phyloP scores from a whole-genome alignment of 1,139 yeast species.

The Geotrichum aggregatum region DNA sequence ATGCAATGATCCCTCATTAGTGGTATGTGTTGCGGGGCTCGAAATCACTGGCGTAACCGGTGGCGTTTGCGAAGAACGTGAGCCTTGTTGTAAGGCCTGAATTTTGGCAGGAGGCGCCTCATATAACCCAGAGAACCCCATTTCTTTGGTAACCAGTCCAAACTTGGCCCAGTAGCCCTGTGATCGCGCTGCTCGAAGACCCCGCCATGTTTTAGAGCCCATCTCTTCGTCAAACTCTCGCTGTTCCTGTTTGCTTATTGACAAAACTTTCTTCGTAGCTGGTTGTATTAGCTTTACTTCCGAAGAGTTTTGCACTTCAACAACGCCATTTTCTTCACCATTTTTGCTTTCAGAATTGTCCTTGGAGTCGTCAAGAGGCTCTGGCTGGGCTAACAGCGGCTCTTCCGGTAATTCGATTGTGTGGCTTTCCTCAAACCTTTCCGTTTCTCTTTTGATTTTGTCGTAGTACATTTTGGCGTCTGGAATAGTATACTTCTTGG shows the following conservation, averaged over 20 bases:
- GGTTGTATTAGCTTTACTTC: neutral
- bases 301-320: neutral
- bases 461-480: slow-evolving; percentile 26
- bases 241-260: slow-evolving; percentile 13
- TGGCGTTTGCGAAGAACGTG: neutral
- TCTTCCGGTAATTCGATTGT: slow-evolving; percentile 13
- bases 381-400: too few species aligned
- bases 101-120: slow-evolving; percentile 12
- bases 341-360: slow-evolving; percentile 15
- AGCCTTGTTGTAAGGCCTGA: neutral
- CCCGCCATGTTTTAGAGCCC: slow-evolving; percentile 36
- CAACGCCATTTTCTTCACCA: neutral
- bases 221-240: slow-evolving; percentile 20
- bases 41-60: neutral
- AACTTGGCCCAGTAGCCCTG: slow-evolving; percentile 35
- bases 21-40: neutral
- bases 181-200: slow-evolving; percentile 36
- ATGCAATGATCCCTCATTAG: too few species aligned
- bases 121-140: slow-evolving; percentile 33
- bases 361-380: too few species aligned
- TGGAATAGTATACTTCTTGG: slow-evolving; percentile 24
- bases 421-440: slow-evolving; percentile 15
- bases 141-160: slow-evolving; percentile 26
- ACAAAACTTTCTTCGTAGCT: slow-evolving; percentile 3
- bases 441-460: slow-evolving; percentile 20